Evolutionary conservation across 805 yeast species (phyloP).

Genomic region (Scheffersomyces spartinae): DNA sequence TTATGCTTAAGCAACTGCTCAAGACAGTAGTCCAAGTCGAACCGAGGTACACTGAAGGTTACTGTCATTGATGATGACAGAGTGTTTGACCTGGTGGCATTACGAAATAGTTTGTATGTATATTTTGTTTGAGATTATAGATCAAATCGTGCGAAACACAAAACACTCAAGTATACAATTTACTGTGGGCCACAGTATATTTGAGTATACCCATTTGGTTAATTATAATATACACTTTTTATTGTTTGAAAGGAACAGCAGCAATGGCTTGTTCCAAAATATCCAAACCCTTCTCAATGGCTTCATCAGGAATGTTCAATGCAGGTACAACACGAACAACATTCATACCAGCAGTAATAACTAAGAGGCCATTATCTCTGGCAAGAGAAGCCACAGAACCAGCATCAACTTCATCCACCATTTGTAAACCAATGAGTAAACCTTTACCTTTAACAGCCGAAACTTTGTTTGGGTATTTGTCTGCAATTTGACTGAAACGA

Average conservation of each 20-base stretch:
- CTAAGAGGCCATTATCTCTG: constrained; percentile 67
- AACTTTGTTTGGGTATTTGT: constrained; percentile 49
- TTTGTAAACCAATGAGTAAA: constrained; percentile 73
- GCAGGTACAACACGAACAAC: constrained; percentile 91
- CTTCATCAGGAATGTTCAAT: constrained; percentile 63
- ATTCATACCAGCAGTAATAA: constrained; percentile 87
- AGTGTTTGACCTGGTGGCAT: neutral
- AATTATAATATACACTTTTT: neutral
- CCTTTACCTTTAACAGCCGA: constrained; percentile 81
- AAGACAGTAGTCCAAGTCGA: constrained; percentile 31
- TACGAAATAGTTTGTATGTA: neutral
- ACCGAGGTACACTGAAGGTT: constrained; percentile 17
- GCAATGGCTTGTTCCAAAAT: constrained; percentile 50
- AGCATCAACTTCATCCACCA: constrained; percentile 45
- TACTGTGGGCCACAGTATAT: neutral
- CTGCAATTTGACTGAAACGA: constrained; percentile 38
- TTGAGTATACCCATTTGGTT: neutral
- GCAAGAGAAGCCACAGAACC: constrained; percentile 52
- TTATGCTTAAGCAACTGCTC: constrained; percentile 28
- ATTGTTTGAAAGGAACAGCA: constrained; percentile 6
- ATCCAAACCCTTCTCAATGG: constrained; percentile 58
- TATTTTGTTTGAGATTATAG: neutral
- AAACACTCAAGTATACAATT: neutral
- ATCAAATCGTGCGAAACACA: neutral
- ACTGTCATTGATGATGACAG: constrained; percentile 22